phyloP scores from a whole-genome alignment of 192 early-diverging fungal species.

The Bifiguratus adelaidae region DNA sequence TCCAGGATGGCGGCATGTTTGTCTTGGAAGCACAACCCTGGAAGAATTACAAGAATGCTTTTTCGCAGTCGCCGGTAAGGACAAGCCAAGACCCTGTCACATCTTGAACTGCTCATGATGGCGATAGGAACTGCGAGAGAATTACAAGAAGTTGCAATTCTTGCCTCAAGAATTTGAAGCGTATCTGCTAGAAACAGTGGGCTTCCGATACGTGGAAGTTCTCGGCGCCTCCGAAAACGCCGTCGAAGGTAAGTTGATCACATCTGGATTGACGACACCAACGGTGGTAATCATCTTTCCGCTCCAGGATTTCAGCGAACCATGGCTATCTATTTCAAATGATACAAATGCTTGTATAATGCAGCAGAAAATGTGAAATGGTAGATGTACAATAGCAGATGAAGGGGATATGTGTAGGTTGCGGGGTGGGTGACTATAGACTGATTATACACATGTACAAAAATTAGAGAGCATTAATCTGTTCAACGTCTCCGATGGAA shows the following conservation, averaged over 20 bases:
- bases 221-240: conserved; percentile 11
- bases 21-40: conserved; percentile 64
- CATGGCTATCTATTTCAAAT: conserved; percentile 11
- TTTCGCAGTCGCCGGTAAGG: not conserved
- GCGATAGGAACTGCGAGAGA: conserved; percentile 14
- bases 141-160: conserved; percentile 25
- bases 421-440: too few species aligned
- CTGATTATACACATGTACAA: too few species aligned
- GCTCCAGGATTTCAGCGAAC: conserved; percentile 8
- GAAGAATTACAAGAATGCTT: conserved; percentile 31
- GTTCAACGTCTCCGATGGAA: too few species aligned
- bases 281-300: not conserved
- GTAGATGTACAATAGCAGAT: too few species aligned
- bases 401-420: too few species aligned
- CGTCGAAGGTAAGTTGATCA: conserved; percentile 1
- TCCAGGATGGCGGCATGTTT: conserved; percentile 48
- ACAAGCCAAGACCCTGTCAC: not conserved
- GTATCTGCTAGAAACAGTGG: conserved; percentile 24
- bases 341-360: too few species aligned
- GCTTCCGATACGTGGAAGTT: conserved; percentile 16
- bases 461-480: too few species aligned
- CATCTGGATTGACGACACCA: not conserved
- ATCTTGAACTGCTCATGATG: not conserved
- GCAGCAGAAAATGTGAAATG: too few species aligned
- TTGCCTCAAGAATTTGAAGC: conserved; percentile 23